Evolutionary conservation across 768 basidiomycete genomes (phyloP).

Genomic region (Suillus sp.): DNA sequence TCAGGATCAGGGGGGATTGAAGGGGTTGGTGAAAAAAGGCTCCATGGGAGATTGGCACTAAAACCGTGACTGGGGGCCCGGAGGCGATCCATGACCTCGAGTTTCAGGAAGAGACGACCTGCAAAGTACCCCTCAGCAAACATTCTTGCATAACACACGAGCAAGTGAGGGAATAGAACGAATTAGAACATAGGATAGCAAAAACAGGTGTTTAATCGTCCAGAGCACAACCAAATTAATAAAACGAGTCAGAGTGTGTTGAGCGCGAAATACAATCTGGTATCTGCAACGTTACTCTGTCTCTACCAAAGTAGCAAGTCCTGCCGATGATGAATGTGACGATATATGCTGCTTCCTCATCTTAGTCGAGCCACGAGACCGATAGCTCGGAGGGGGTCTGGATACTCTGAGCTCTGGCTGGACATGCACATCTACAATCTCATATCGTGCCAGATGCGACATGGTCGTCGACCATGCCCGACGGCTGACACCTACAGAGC

Average conservation of each 20-base stretch:
- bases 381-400: conserved; percentile 45
- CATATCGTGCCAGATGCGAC: conserved; percentile 44
- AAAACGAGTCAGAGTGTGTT: not conserved
- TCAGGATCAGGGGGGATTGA: not conserved
- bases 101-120: not conserved
- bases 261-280: not conserved
- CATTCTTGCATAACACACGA: not conserved
- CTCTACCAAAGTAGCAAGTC: not conserved
- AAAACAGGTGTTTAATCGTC: not conserved
- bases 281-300: not conserved
- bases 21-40: not conserved
- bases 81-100: not conserved
- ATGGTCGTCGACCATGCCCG: conserved; percentile 51
- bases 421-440: conserved; percentile 50
- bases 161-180: not conserved
- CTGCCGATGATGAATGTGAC: not conserved
- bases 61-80: not conserved
- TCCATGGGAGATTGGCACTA: not conserved
- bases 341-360: conserved; percentile 10
- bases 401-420: conserved; percentile 36
- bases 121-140: not conserved
- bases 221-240: not conserved
- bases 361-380: not conserved
- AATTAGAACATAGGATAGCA: not conserved
- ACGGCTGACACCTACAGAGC: conserved; percentile 51